A percentile compares a stretch with the other conserved stretches of the same genome.
Evolutionary conservation across 1,284 basidiomycete species (phyloP).

Genomic region (Neonothopanus nambi): DNA sequence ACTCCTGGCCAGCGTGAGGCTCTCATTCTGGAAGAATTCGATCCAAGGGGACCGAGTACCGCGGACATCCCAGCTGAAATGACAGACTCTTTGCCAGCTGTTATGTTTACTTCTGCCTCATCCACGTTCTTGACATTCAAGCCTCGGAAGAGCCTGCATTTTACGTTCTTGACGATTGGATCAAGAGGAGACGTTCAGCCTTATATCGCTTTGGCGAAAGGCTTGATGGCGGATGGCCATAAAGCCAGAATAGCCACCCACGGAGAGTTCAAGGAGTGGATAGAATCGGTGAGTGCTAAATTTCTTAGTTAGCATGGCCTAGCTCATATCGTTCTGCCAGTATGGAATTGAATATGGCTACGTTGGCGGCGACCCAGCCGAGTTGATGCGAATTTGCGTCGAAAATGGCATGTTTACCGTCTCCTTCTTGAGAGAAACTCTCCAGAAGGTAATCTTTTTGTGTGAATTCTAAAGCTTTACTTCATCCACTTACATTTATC

Average conservation of each 20-base stretch:
- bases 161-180: slow-evolving; percentile 94
- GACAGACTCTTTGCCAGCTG: slow-evolving; percentile 73
- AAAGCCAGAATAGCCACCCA: slow-evolving; percentile 87
- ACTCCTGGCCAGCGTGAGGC: slow-evolving; percentile 62
- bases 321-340: slow-evolving; percentile 39
- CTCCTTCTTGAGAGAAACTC: slow-evolving; percentile 87
- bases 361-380: slow-evolving; percentile 96
- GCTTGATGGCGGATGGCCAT: slow-evolving; percentile 89
- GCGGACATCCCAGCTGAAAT: slow-evolving; percentile 46
- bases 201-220: slow-evolving; percentile 93
- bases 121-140: slow-evolving; percentile 95
- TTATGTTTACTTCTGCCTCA: slow-evolving; percentile 92
- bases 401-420: slow-evolving; percentile 98
- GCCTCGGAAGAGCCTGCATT: slow-evolving; percentile 78
- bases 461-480: neutral
- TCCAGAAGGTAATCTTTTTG: slow-evolving; percentile 68
- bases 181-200: slow-evolving; percentile 93
- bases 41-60: slow-evolving; percentile 35
- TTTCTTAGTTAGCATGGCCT: neutral
- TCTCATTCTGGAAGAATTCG: slow-evolving; percentile 74
- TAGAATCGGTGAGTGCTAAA: slow-evolving; percentile 74
- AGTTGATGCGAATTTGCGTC: slow-evolving; percentile 92
- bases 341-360: slow-evolving; percentile 92
- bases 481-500: slow-evolving; percentile 3
- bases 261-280: slow-evolving; percentile 93